Base-by-base conservation (phyloP, 129 eudicot species). In the Centrapalus pauciflorus region DNA sequence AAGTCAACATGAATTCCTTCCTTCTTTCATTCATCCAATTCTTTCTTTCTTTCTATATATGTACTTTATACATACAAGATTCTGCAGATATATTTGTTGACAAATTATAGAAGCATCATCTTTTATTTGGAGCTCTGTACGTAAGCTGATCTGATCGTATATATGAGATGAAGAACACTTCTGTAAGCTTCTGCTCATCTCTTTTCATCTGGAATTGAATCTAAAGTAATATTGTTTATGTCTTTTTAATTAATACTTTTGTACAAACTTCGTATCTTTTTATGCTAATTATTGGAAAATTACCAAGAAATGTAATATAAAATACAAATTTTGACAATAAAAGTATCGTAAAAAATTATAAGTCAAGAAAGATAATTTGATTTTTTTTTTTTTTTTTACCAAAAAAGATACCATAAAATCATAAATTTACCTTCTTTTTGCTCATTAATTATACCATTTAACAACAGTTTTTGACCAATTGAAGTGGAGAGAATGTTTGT, bases 141-240 rank as follows among this genome's bases (percentile, higher is more conserved):
- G 66, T 6, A 57, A 48, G 66, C 59, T 72, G 52, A 52, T 51
- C 55, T n/a, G n/a, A n/a, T n/a, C n/a, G n/a, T n/a, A n/a, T n/a
- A n/a, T n/a, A n/a, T n/a, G n/a, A 49, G 54, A 73, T 73, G 78
- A 73, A 64, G 66, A 64, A 73, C 72, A 54, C 66, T 73, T 73
- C 71, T 38, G 78, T 73, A 73, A 73, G 78, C 54, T n/a, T n/a
- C n/a, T 73, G 45, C 37, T 51, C 46, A 0, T 61, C 11, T 60
- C 1, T 33, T 55, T 23, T 68, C 16, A 11, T 40, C 14, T 56
- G 16, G 66, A 37, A n/a, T 71, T 71, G 20, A n/a, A 45, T 46
- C 13, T 65, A 19, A 66, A 28, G 32, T 12, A 17, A 43, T 24
- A 43, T 13, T 24, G 3, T 29, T 46, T n/a, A 35, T 60, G 35